phyloP scores from a whole-genome alignment of 2,329 filamentous ascomycete species.

The Fusarium pseudonygamai region DNA sequence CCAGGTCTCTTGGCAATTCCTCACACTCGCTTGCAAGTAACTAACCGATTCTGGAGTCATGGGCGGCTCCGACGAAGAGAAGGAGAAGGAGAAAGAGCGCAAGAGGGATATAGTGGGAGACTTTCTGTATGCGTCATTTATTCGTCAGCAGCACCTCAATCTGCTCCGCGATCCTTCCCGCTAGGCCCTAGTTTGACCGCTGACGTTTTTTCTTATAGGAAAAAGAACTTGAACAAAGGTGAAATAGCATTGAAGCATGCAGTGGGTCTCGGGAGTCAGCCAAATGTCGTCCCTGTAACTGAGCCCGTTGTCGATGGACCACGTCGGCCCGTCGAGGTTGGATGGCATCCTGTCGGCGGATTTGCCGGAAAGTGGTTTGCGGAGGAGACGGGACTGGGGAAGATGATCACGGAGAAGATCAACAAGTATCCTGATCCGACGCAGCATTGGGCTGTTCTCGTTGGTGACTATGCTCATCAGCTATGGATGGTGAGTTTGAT shows the following conservation, averaged over 20 bases:
- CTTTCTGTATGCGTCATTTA: constrained; percentile 47
- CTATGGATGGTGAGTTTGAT: constrained; percentile 64
- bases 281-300: constrained; percentile 46
- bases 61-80: constrained; percentile 20
- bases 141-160: neutral
- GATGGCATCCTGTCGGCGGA: constrained; percentile 68
- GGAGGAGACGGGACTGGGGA: constrained; percentile 63
- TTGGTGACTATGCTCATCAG: constrained; percentile 64
- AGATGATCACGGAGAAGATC: constrained; percentile 64
- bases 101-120: constrained; percentile 47
- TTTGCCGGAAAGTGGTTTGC: constrained; percentile 67
- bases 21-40: neutral
- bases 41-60: neutral
- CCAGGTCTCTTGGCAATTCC: no score
- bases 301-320: constrained; percentile 45
- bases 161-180: neutral
- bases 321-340: constrained; percentile 57
- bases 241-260: constrained; percentile 51
- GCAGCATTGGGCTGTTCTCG: constrained; percentile 68
- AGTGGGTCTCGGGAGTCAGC: constrained; percentile 44
- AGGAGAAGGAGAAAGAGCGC: constrained; percentile 36
- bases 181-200: neutral
- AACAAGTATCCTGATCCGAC: constrained; percentile 66
- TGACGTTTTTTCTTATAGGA: constrained; percentile 30
- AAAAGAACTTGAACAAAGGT: constrained; percentile 48